Base-by-base conservation (phyloP, 2,329 filamentous ascomycete genomes). In the Cordyceps militaris region DNA sequence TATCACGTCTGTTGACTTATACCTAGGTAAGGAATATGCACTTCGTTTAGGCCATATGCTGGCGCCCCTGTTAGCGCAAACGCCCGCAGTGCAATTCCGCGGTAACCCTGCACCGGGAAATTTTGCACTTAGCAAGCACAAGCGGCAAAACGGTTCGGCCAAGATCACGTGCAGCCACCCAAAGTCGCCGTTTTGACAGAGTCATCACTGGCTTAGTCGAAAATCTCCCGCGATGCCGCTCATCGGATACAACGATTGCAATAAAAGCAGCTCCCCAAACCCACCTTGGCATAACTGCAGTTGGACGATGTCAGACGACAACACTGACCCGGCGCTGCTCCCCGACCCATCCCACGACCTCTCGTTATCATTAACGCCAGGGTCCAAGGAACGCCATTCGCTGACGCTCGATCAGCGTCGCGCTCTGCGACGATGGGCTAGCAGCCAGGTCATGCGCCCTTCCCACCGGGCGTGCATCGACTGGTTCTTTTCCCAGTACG, bases 381-480 rank as follows among this genome's bases (percentile, higher is more conserved):
- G 57, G n/a, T 61, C 69, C 19, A 75, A 72, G 60, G 81, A 84
- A 68, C 80, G 82, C 10, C 79, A 84, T 63, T 84, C 81, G 1
- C 70, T 85, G 55, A 84, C 82, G 23, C 80, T 85, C 59, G 81
- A 85, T 65, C 82, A 85, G 67, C 81, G 82, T 34, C 80, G 82
- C 61, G 80, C 81, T 26, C 73, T 85, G 53, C 79, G 82, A 24
- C 75, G 79, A 61, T 85, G 82, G 82, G 82, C 81, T 24, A 80
- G 81, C 63, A 73, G 73, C 42, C 82, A 84, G 65, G 70, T 77
- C 14, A 75, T 79, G 26, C 78, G 82, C 2, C 82, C 82, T 7
- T 81, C 79, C 26, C 82, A 85, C 69, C 82, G 82, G 69, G 76
- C 79, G 34, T 84, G 82, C 73, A 84, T 84, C 65, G 81, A 84